Percentiles rank a stretch among this genome's conserved stretches.
Conservation (phyloP, 208 protist species). For the Crithidia expoeki region DNA sequence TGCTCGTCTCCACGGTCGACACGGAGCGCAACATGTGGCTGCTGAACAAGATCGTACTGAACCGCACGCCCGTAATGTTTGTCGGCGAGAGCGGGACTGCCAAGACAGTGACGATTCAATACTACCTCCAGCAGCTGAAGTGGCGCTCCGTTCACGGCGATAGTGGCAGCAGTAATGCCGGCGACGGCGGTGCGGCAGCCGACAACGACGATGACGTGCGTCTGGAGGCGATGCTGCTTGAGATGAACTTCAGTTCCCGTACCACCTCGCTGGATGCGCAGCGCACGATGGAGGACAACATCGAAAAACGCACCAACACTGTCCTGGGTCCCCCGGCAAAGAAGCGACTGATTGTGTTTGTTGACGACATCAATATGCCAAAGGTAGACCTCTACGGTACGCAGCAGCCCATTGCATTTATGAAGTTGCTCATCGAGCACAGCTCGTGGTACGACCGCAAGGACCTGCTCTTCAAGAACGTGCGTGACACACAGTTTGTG, state of each 20-base stretch:
- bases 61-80: constrained; percentile 94
- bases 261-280: constrained; percentile 97
- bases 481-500: constrained; percentile 96
- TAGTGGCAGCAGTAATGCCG: neutral
- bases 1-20: constrained; percentile 98
- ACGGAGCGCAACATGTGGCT: constrained; percentile 98
- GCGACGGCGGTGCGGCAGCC: neutral
- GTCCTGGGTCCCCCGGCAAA: constrained; percentile 95
- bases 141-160: constrained; percentile 48
- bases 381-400: constrained; percentile 98
- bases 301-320: constrained; percentile 97
- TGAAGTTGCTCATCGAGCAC: constrained; percentile 98
- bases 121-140: constrained; percentile 93
- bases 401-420: constrained; percentile 98
- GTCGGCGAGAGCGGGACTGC: constrained; percentile 98
- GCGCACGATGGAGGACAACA: constrained; percentile 96
- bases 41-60: constrained; percentile 93
- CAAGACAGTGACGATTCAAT: constrained; percentile 98
- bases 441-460: constrained; percentile 97
- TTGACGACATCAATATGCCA: constrained; percentile 99
- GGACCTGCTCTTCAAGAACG: constrained; percentile 96
- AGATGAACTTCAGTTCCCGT: constrained; percentile 97
- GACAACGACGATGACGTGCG: constrained; percentile 67
- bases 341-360: constrained; percentile 97
- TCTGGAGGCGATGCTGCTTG: constrained; percentile 91